phyloP scores from a whole-genome alignment of 2,329 filamentous ascomycete genomes.

The Calonectria hawksworthii region DNA sequence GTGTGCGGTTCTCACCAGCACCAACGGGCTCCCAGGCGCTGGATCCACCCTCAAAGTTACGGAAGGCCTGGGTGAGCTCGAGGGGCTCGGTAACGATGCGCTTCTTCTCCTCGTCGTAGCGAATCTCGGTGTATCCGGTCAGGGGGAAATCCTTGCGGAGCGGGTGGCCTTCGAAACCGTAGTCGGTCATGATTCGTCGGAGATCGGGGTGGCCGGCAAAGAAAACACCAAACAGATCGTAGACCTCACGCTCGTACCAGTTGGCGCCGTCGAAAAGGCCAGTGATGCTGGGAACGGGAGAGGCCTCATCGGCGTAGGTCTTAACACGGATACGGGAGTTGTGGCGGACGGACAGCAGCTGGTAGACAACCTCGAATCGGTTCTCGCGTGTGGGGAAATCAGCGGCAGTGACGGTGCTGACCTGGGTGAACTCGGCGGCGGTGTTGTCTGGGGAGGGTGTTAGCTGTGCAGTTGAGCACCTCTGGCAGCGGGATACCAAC shows the following conservation, averaged over 20 bases:
- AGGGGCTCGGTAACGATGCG: slow-evolving; percentile 97
- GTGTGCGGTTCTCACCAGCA: slow-evolving; percentile 81
- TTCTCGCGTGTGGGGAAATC: slow-evolving; percentile 96
- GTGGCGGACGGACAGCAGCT: slow-evolving; percentile 94
- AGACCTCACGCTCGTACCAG: slow-evolving; percentile 99
- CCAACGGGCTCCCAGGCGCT: slow-evolving; percentile 78
- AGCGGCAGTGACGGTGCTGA: slow-evolving; percentile 92
- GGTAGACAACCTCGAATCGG: slow-evolving; percentile 98
- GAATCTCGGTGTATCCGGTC: slow-evolving; percentile 97
- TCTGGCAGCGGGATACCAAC: slow-evolving; percentile 53
- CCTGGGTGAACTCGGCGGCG: slow-evolving; percentile 94
- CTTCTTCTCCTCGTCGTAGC: slow-evolving; percentile 99
- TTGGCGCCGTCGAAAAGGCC: slow-evolving; percentile 93
- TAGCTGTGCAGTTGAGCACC: slow-evolving; percentile 15
- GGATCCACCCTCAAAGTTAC: slow-evolving; percentile 95
- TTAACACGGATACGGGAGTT: slow-evolving; percentile 98
- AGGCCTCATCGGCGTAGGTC: slow-evolving; percentile 97
- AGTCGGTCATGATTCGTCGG: slow-evolving; percentile 98
- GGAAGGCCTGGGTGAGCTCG: slow-evolving; percentile 97
- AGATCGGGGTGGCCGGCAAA: slow-evolving; percentile 96
- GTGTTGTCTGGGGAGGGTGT: slow-evolving; percentile 79
- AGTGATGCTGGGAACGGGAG: slow-evolving; percentile 90
- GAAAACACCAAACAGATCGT: slow-evolving; percentile 98
- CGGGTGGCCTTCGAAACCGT: slow-evolving; percentile 98
- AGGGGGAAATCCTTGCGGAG: slow-evolving; percentile 98